Evolutionary conservation across 2,329 filamentous ascomycete species (phyloP).

Genomic region (Didymosphaeria variabile): DNA sequence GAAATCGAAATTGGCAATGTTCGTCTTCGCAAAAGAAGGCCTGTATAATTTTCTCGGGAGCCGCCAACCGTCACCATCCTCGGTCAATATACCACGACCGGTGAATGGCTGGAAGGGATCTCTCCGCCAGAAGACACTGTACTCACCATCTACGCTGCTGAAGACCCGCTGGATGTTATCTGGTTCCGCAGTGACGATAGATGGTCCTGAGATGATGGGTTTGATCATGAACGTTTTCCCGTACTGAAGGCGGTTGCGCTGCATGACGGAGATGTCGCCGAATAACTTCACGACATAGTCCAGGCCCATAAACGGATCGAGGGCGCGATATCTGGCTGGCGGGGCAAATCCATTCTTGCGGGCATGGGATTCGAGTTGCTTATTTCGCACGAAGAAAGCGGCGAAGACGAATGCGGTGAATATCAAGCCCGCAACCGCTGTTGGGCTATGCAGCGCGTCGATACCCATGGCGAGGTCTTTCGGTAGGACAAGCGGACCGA

Average conservation of each 20-base stretch:
- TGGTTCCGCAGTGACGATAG: not conserved
- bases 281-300: not conserved
- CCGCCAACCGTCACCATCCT: constrained; percentile 45
- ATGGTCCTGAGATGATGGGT: not conserved
- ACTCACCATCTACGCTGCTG: constrained; percentile 3
- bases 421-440: constrained; percentile 1
- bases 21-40: constrained; percentile 59
- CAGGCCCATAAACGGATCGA: constrained; percentile 1
- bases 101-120: constrained; percentile 1
- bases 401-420: not conserved
- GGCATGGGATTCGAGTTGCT: not conserved
- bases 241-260: constrained; percentile 11
- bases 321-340: not conserved
- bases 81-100: constrained; percentile 51
- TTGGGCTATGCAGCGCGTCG: not conserved
- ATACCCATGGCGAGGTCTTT: not conserved
- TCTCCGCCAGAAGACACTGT: constrained; percentile 4
- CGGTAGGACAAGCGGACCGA: not conserved
- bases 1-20: constrained; percentile 60
- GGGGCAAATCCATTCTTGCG: constrained; percentile 6
- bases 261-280: not conserved
- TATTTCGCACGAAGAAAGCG: not conserved
- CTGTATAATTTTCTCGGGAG: constrained; percentile 53
- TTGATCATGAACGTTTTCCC: constrained; percentile 10
- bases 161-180: constrained; percentile 7